Evolutionary conservation across 2,329 filamentous ascomycete genomes (phyloP).

Genomic region (Aureobasidium leucospermi): DNA sequence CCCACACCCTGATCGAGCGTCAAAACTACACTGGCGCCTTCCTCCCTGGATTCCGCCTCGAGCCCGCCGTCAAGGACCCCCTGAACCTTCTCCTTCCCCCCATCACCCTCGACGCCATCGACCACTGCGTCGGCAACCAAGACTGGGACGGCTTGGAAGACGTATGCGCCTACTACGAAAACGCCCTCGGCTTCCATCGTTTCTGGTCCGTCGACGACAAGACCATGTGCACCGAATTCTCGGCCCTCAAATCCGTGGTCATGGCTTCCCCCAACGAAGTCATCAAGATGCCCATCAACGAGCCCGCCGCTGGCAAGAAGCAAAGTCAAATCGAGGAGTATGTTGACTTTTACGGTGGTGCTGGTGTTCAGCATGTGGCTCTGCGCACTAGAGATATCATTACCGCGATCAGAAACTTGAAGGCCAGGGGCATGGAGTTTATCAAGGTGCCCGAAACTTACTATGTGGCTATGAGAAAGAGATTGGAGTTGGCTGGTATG

Average conservation of each 20-base stretch:
- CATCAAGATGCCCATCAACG: constrained; percentile 98
- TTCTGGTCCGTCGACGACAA: constrained; percentile 97
- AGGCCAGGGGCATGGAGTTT: constrained; percentile 85
- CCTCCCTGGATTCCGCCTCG: constrained; percentile 70
- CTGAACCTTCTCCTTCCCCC: constrained; percentile 49
- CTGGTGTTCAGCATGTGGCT: constrained; percentile 91
- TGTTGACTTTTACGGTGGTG: constrained; percentile 79
- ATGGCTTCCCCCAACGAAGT: constrained; percentile 79
- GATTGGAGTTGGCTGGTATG: constrained; percentile 57
- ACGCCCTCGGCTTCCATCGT: constrained; percentile 83
- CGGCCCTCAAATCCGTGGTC: constrained; percentile 78
- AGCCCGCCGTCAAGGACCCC: constrained; percentile 38
- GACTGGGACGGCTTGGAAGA: constrained; percentile 82
- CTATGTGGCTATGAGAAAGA: constrained; percentile 67
- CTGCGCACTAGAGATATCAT: constrained; percentile 78
- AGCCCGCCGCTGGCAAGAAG: constrained; percentile 83
- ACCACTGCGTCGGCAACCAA: constrained; percentile 97
- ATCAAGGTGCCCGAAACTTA: constrained; percentile 84
- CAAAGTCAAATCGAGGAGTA: constrained; percentile 88
- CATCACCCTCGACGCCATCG: constrained; percentile 66
- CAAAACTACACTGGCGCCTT: constrained; percentile 65
- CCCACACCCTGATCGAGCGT: constrained; percentile 80
- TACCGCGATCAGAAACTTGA: constrained; percentile 65
- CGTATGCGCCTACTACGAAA: constrained; percentile 68
- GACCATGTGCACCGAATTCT: constrained; percentile 88